Base-by-base conservation (phyloP, 352 stramenopile species). In the Phytophthora hybrid region DNA sequence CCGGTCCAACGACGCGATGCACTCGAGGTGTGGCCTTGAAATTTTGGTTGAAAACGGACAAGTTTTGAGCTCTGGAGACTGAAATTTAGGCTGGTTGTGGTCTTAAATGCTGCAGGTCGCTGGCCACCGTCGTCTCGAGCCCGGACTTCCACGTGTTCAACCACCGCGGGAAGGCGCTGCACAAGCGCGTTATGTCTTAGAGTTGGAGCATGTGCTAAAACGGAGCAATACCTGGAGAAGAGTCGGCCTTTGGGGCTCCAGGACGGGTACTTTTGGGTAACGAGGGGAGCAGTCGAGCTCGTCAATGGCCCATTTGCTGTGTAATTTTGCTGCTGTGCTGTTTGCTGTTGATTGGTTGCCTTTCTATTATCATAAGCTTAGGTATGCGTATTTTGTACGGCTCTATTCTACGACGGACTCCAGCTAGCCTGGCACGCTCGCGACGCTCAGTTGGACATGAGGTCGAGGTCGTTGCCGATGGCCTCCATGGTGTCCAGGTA, bases 131-230 rank as follows among this genome's bases (percentile, higher is more conserved):
- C 66, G 76, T 91, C 63, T 92, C 84, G 39, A 87, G 77, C 54
- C 83, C 88, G 14, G 86, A 95, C 62, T 95, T 95, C 71, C 76
- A 89, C 73, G 85, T 93, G 73, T 95, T 93, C 76, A 93, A 93
- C 74, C 88, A 95, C 76, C 86, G 88, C 67, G 86, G 79, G 60
- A 88, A 91, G 73, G 80, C 86, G 44, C 78, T 95, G 47, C 84
- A 91, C 80, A 93, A 91, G 72, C 85, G 83, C 49, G 77, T 91
- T 46, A 80, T 81, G 14, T 80, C 71, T 44, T 81, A 82, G 57
- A 71, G 26, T 16, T 49, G 26, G 52, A 32, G 29, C 26, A 46
- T 14, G 29, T 4, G 14, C 11, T 14, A 11, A 47, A 4, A 11
- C 1, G 29, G 23, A 56, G n/a, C 11, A 54, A 6, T 49, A 66